phyloP scores from a whole-genome alignment of 2,329 filamentous ascomycete genomes.

The Beauveria scarabaeidicola region DNA sequence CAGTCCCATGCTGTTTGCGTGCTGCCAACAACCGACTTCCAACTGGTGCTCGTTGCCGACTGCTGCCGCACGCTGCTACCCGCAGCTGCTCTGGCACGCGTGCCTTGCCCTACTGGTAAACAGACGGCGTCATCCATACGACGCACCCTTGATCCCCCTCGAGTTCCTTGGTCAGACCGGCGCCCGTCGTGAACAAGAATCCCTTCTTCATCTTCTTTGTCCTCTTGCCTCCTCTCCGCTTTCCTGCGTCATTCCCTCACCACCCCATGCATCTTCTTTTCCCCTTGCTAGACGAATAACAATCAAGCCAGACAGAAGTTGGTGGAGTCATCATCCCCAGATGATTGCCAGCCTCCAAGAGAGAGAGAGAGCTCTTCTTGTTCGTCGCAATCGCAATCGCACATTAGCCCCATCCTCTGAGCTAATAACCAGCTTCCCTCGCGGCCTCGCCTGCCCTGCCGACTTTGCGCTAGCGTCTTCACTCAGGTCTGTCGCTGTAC shows the following conservation, averaged over 20 bases:
- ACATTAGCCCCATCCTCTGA: not conserved
- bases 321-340: constrained; percentile 2
- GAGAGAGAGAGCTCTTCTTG: not conserved
- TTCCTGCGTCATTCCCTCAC: not conserved
- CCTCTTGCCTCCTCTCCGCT: not conserved
- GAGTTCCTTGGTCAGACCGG: not conserved
- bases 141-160: not conserved
- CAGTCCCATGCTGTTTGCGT: not conserved
- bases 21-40: not conserved
- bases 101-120: not conserved
- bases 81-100: not conserved
- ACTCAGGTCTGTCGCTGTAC: not conserved
- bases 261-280: not conserved
- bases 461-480: not conserved
- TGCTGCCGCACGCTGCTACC: not conserved
- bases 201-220: not conserved
- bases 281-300: not conserved
- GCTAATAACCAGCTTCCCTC: not conserved
- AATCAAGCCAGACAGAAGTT: not conserved
- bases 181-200: not conserved
- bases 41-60: not conserved
- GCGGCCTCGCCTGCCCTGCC: not conserved
- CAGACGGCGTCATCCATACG: constrained; percentile 1
- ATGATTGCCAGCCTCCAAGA: not conserved
- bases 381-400: not conserved